Base-by-base conservation (phyloP, 139 green algal genomes). In the Coccomyxa sp. region DNA sequence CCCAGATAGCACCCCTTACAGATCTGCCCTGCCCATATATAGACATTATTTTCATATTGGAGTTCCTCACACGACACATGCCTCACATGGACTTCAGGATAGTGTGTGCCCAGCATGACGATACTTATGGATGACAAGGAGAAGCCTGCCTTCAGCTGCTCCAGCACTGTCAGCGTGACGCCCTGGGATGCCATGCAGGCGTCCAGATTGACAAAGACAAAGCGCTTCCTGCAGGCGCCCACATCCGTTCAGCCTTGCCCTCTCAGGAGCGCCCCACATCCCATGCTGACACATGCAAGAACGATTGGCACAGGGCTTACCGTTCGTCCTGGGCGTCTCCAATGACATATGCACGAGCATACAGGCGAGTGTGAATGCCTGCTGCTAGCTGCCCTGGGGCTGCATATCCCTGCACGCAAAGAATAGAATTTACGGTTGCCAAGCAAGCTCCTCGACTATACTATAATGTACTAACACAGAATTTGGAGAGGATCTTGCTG, bases 151-250 rank as follows among this genome's bases (percentile, higher is more conserved):
- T 91, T 78, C 2, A 97, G 82, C 22, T 73, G 79, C 12, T 86
- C 40, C 10, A 94, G 70, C 6, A 96, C 93, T 7, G 79, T 78
- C 39, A 95, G 78, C 6, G 90, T 94, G 29, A 97, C 92, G 16
- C 87, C 88, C 82, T 97, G 93, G 1, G 90, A 91, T 12, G 89
- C 89, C 93, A 97, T 97, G 83, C 93, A 95, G 9, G 93, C 92
- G 64, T 97, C 93, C 55, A 94, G 72, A 77, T 89, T 93, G 7
- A 97, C 93, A 77, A 95, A 97, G 0, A 90, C 88, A 33, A 95
- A 86, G 33, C 92, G 83, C 16, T 84, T 82, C 39, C 88, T 91
- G 82, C 75, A 76, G 22, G 8, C 6, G 1, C 38, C 2, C 39
- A 64, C 38, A 12, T 35, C 18, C 58, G 38, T 8, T 37, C 34